A percentile compares a stretch with the other conserved stretches of the same genome.
Conservation (phyloP, 148 eudicot genomes). For the Linanthus parryae region DNA sequence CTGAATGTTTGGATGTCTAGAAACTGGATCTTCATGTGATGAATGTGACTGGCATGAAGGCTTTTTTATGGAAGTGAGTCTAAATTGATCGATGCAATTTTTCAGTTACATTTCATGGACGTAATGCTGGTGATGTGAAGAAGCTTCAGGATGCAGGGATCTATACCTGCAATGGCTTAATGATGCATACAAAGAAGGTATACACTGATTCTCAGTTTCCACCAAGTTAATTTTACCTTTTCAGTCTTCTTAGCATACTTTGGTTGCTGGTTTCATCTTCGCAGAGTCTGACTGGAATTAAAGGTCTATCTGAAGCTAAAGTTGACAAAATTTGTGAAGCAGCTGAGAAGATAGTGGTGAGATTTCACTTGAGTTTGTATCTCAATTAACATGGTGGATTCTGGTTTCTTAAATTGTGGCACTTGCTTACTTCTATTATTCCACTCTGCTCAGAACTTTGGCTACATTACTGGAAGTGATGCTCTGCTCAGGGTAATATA, state of each 20-base stretch:
- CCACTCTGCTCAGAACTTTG: conserved; percentile 50
- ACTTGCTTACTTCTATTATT: neutral
- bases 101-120: conserved; percentile 75
- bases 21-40: neutral
- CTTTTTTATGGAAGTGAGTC: neutral
- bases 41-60: neutral
- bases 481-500: conserved; percentile 74
- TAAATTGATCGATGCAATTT: neutral
- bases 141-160: conserved; percentile 97
- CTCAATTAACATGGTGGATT: neutral
- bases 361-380: conserved; percentile 13
- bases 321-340: conserved; percentile 98
- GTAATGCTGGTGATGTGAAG: conserved; percentile 93
- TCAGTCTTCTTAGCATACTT: neutral
- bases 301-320: conserved; percentile 98
- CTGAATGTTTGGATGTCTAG: neutral
- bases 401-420: neutral
- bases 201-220: neutral
- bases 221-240: neutral
- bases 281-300: conserved; percentile 85
- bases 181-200: conserved; percentile 97
- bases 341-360: conserved; percentile 92
- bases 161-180: conserved; percentile 85
- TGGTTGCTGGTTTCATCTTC: neutral
- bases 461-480: conserved; percentile 97